phyloP scores from a whole-genome alignment of 352 stramenopile genomes.

The Saprolegnia parasitica region DNA sequence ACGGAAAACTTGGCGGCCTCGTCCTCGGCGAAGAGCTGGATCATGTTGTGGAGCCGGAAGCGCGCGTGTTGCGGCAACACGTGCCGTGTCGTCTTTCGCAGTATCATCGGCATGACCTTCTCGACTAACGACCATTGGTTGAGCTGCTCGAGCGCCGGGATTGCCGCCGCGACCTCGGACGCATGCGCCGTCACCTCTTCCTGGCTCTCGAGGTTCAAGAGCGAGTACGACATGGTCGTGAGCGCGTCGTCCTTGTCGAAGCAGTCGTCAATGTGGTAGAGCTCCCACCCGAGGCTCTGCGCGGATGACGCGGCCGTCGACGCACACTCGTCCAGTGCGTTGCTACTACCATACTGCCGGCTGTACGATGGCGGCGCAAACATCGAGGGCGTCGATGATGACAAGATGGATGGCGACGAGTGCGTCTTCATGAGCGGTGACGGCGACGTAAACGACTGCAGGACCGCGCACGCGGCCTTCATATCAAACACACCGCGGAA shows the following conservation, averaged over 20 bases:
- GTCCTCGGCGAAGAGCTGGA: constrained; percentile 79
- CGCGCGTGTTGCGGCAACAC: constrained; percentile 39
- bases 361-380: constrained; percentile 2
- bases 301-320: constrained; percentile 36
- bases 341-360: not conserved
- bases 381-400: not conserved
- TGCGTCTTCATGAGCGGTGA: not conserved
- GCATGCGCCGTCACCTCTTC: constrained; percentile 59
- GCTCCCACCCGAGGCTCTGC: constrained; percentile 55
- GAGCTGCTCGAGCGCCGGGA: constrained; percentile 50
- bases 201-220: constrained; percentile 63
- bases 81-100: not conserved
- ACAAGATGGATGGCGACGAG: constrained; percentile 9
- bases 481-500: constrained; percentile 75
- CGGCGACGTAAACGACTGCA: constrained; percentile 34
- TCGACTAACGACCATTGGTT: constrained; percentile 81
- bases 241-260: constrained; percentile 80
- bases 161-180: constrained; percentile 44
- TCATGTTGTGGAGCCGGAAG: constrained; percentile 80
- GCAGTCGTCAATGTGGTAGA: constrained; percentile 55
- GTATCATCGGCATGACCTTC: constrained; percentile 40
- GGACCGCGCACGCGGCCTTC: constrained; percentile 57
- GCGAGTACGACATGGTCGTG: constrained; percentile 69
- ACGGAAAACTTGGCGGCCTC: constrained; percentile 40
- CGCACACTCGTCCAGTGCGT: not conserved